Evolutionary conservation across 805 yeast genomes (phyloP).

Genomic region (Maudiozyma serrabonitensis): DNA sequence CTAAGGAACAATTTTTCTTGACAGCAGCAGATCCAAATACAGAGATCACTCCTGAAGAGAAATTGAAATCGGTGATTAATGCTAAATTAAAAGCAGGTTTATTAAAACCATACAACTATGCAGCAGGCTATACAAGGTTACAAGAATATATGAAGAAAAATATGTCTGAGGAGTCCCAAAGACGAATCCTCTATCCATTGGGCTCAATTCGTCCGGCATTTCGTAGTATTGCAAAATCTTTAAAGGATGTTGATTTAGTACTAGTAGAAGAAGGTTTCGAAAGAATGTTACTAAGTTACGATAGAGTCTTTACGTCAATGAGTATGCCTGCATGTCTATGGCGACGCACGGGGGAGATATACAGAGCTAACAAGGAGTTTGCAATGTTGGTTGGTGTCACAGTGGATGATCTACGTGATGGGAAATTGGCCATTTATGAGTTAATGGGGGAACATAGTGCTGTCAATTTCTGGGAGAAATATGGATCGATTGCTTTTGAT

Average conservation of each 20-base stretch:
- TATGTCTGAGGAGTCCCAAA: constrained; percentile 78
- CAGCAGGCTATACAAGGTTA: constrained; percentile 82
- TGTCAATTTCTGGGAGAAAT: constrained; percentile 95
- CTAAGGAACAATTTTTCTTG: constrained; percentile 83
- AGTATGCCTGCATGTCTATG: constrained; percentile 96
- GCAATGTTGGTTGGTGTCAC: constrained; percentile 85
- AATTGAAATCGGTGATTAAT: constrained; percentile 84
- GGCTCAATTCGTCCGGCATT: constrained; percentile 86
- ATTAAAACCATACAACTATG: constrained; percentile 86
- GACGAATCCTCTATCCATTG: constrained; percentile 76
- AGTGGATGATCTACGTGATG: constrained; percentile 86
- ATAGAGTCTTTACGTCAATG: constrained; percentile 92
- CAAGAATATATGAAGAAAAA: constrained; percentile 88
- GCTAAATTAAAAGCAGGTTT: constrained; percentile 93
- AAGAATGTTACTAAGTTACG: constrained; percentile 85
- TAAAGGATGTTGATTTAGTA: constrained; percentile 84
- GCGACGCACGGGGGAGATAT: constrained; percentile 95
- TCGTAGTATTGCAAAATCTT: constrained; percentile 79
- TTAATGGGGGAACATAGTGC: constrained; percentile 93
- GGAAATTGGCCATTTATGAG: constrained; percentile 85
- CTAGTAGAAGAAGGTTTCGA: constrained; percentile 91
- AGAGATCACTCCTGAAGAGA: constrained; percentile 86
- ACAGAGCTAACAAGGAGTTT: constrained; percentile 90
- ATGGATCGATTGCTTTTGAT: constrained; percentile 92
- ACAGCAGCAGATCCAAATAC: constrained; percentile 97